These are phyloP conservation scores for Senecio squalidus DNA, from an alignment of 140 eudicot genomes.

Conservation along the genomic window DNA sequence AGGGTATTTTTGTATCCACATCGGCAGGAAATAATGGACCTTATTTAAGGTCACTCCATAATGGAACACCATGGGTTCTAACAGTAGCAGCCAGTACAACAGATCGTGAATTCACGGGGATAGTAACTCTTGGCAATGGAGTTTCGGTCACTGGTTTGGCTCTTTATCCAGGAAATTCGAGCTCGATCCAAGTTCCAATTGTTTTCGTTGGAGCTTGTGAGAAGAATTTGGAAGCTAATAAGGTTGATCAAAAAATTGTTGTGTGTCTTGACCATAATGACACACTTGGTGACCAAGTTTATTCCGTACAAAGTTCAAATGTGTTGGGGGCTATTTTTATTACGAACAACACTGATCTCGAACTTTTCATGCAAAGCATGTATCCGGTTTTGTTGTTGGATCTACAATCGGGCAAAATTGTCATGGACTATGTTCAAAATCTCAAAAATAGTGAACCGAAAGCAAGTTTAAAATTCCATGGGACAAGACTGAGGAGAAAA, in stretches of 20 bases:
- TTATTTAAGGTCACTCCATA: conserved; percentile 42
- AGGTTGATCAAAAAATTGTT: conserved; percentile 32
- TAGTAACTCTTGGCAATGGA: conserved; percentile 50
- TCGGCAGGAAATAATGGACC: conserved; percentile 81
- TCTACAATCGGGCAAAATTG: conserved; percentile 35
- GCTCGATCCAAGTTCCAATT: conserved; percentile 15
- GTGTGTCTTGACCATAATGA: conserved; percentile 54
- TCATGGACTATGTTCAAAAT: conserved; percentile 33
- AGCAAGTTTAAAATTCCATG: conserved; percentile 39
- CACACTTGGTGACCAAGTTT: conserved; percentile 38
- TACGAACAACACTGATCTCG: conserved; percentile 41
- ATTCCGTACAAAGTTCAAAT: conserved; percentile 17
- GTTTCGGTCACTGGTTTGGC: conserved; percentile 39
- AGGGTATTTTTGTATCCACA: conserved; percentile 67
- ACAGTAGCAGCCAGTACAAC: conserved; percentile 71
- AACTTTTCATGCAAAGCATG: conserved; percentile 29
- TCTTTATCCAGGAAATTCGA: conserved; percentile 47
- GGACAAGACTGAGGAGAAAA: conserved; percentile 33
- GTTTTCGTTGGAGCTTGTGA: conserved; percentile 35
- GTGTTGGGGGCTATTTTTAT: conserved; percentile 55
- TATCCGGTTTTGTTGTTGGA: conserved; percentile 48
- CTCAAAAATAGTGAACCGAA: conserved; percentile 18
- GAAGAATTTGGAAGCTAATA: conserved; percentile 19
- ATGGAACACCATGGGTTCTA: conserved; percentile 85
- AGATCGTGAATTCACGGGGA: conserved; percentile 55